phyloP scores from a whole-genome alignment of 2,329 filamentous ascomycete genomes.

The Cadophora sp. region DNA sequence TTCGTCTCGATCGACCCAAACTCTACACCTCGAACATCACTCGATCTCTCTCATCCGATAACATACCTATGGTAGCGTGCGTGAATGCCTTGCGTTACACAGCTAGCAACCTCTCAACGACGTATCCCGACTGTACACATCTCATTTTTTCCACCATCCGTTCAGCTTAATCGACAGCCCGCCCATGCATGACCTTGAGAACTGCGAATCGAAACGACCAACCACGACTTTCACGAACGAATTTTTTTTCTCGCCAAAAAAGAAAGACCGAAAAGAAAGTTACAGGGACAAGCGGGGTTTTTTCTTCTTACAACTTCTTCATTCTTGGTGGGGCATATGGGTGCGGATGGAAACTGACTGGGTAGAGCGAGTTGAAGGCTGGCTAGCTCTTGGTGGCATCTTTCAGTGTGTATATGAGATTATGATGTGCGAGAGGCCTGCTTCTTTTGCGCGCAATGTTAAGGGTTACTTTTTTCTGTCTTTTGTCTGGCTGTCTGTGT shows the following conservation, averaged over 20 bases:
- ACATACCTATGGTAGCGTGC: conserved; percentile 43
- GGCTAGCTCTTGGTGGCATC: conserved; percentile 27
- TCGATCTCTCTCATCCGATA: conserved; percentile 39
- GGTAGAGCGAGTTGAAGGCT: conserved; percentile 11
- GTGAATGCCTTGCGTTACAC: conserved; percentile 33
- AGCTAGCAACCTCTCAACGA: conserved; percentile 27
- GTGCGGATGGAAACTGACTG: conserved; percentile 26
- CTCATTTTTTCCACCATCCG: conserved; percentile 33
- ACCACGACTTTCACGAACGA: conserved; percentile 29
- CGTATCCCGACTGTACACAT: conserved; percentile 39
- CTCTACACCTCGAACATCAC: conserved; percentile 32
- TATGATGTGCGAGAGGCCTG: conserved; percentile 38
- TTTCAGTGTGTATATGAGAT: conserved; percentile 41
- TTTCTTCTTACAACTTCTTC: conserved; percentile 14
- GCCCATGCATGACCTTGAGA: conserved; percentile 28
- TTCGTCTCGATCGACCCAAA: conserved; percentile 34
- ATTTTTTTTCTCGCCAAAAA: conserved; percentile 23
- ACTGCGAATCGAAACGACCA: conserved; percentile 33
- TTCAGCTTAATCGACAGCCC: conserved; percentile 33
- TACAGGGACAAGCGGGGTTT: conserved; percentile 24
- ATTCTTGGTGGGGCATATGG: conserved; percentile 22
- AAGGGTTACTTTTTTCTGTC: conserved; percentile 27
- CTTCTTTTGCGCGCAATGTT: conserved; percentile 34
- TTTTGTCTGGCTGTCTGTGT: conserved; percentile 29
- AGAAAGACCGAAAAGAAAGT: conserved; percentile 29